Percentiles rank a stretch among this genome's conserved stretches.
These are phyloP conservation scores for Epichloe baconii DNA, from an alignment of 2,329 filamentous ascomycete genomes.

Conservation along the genomic window DNA sequence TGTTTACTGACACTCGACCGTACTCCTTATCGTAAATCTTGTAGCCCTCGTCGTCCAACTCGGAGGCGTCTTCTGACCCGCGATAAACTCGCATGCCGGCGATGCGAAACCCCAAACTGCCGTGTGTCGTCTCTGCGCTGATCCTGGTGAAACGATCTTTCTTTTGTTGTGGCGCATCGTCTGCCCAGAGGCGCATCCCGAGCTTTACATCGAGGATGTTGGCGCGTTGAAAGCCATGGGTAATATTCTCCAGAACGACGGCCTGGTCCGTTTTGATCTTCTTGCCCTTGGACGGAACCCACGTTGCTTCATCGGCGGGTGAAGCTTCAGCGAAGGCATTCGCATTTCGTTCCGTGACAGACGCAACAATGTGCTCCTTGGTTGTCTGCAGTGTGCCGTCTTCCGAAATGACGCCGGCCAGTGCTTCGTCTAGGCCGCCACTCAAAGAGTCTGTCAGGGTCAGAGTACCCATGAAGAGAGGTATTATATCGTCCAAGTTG, in stretches of 20 bases:
- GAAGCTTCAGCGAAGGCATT: conserved; percentile 7
- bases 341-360: conserved; percentile 21
- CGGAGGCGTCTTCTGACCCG: conserved; percentile 36
- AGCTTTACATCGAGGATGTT: conserved; percentile 94
- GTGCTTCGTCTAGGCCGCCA: conserved; percentile 33
- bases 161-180: conserved; percentile 49
- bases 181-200: conserved; percentile 74
- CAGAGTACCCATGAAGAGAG: conserved; percentile 71
- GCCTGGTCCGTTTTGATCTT: conserved; percentile 66
- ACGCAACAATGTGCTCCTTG: conserved; percentile 20
- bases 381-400: conserved; percentile 19
- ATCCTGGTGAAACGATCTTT: conserved; percentile 48
- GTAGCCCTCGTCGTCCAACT: conserved; percentile 42
- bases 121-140: conserved; percentile 44
- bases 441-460: conserved; percentile 46
- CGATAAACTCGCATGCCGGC: conserved; percentile 53
- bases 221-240: conserved; percentile 65
- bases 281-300: conserved; percentile 36
- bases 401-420: conserved; percentile 30
- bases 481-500: conserved; percentile 69
- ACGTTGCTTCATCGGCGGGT: conserved; percentile 17
- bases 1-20: conserved; percentile 38
- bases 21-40: conserved; percentile 51
- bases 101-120: conserved; percentile 47
- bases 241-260: conserved; percentile 75